A percentile compares a stretch with the other conserved stretches of the same genome.
phyloP scores from a whole-genome alignment of 1,284 basidiomycete genomes.

The Trichosporon ovoides region DNA sequence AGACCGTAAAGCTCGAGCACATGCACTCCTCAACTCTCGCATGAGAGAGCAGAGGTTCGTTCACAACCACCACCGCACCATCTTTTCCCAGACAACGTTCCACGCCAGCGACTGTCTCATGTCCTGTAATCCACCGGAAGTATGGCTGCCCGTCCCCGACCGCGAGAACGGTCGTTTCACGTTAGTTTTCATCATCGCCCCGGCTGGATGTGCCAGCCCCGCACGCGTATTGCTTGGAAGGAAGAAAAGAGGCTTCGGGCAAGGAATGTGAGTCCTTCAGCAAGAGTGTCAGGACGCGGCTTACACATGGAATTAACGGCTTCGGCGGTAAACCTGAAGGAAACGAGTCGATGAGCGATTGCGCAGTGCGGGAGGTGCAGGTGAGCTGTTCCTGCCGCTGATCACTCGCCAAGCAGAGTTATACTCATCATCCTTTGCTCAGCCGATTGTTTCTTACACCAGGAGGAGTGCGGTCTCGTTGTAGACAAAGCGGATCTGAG shows the following conservation, averaged over 20 bases:
- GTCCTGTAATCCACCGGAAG: neutral
- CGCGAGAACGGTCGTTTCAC: neutral
- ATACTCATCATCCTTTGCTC: no score
- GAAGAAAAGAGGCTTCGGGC: conserved; percentile 67
- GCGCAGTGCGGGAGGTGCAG: conserved; percentile 60
- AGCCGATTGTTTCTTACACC: no score
- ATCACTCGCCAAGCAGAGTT: no score
- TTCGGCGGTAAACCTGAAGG: conserved; percentile 69
- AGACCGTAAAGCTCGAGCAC: no score
- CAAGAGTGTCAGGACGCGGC: neutral
- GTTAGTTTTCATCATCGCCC: neutral
- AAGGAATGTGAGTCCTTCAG: conserved; percentile 52
- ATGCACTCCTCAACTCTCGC: no score
- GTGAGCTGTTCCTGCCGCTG: no score
- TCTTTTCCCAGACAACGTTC: no score
- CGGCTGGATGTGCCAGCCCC: neutral
- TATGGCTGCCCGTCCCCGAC: neutral
- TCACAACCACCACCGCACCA: no score
- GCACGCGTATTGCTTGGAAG: conserved; percentile 60
- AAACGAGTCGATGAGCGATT: conserved; percentile 58
- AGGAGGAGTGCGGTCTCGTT: conserved; percentile 73
- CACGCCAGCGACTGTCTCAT: no score
- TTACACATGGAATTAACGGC: conserved; percentile 58
- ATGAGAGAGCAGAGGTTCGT: no score
- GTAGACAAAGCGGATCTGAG: conserved; percentile 45